phyloP scores from a whole-genome alignment of 2,329 filamentous ascomycete species.

The Trichothecium sympodiale region DNA sequence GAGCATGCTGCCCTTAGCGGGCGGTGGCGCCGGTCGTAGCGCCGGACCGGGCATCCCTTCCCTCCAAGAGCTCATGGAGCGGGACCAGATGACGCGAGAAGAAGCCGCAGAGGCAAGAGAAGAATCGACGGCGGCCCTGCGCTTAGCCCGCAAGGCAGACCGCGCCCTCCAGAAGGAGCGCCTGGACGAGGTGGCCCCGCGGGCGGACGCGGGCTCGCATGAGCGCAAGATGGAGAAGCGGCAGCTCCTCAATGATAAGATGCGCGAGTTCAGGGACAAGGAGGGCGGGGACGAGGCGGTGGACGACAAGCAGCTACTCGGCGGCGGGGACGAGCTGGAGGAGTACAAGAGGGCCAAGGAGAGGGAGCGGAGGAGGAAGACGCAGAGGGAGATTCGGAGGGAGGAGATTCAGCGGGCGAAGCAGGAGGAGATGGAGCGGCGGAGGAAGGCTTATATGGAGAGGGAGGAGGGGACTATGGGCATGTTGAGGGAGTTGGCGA shows the following conservation, averaged over 20 bases:
- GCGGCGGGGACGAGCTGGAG: conserved; percentile 51
- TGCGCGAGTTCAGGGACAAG: conserved; percentile 61
- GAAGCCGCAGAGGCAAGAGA: conserved; percentile 24
- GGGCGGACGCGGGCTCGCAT: conserved; percentile 70
- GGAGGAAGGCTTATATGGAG: conserved; percentile 54
- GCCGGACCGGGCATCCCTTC: conserved; percentile 56
- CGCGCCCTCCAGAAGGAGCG: conserved; percentile 56
- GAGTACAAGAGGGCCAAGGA: conserved; percentile 60
- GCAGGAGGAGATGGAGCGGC: conserved; percentile 70
- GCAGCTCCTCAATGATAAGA: conserved; percentile 57
- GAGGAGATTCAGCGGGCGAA: conserved; percentile 71
- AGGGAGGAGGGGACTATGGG: conserved; percentile 80
- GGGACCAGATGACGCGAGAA: conserved; percentile 36
- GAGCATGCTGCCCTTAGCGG: conserved; percentile 10
- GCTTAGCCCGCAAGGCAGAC: conserved; percentile 51
- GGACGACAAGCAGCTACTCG: conserved; percentile 69
- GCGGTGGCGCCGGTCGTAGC: conserved; percentile 12
- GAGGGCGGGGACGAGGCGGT: conserved; percentile 41
- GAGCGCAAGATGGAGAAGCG: conserved; percentile 85
- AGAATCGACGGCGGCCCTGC: conserved; percentile 43
- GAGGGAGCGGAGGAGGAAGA: conserved; percentile 61
- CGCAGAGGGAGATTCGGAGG: conserved; percentile 68
- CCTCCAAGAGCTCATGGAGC: conserved; percentile 60
- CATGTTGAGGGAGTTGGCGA: conserved; percentile 69
- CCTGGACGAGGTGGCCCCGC: conserved; percentile 71